Conservation (phyloP, 2,329 filamentous ascomycete genomes). For the Aspergillus flavus region DNA sequence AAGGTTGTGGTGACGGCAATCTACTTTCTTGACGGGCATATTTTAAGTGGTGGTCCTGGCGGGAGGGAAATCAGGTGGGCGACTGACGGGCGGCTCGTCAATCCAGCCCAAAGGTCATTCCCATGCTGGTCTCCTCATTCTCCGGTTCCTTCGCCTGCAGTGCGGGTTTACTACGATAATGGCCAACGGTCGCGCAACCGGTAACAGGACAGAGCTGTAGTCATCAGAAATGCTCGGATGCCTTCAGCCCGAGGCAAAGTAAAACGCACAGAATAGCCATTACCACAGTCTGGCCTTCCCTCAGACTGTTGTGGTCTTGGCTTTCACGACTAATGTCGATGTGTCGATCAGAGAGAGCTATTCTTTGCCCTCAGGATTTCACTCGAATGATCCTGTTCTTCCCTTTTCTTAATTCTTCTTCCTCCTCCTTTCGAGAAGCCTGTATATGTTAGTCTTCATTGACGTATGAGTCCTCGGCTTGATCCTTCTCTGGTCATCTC, state of each 20-base stretch:
- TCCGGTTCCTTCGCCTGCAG: slow-evolving; percentile 9
- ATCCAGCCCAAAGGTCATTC: neutral
- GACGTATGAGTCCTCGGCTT: neutral
- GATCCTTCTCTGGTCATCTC: neutral
- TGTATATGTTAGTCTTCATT: neutral
- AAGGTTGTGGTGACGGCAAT: neutral
- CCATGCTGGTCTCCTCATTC: neutral
- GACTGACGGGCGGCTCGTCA: slow-evolving; percentile 2
- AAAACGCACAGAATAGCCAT: neutral
- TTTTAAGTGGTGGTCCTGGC: slow-evolving; percentile 1
- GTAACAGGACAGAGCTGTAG: neutral
- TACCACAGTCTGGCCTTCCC: neutral
- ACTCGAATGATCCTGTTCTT: neutral
- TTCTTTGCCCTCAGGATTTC: neutral
- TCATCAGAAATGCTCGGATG: neutral
- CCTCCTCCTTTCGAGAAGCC: neutral
- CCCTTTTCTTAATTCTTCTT: neutral
- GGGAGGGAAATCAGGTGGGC: slow-evolving; percentile 4
- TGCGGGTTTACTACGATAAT: slow-evolving; percentile 20
- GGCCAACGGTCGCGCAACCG: neutral
- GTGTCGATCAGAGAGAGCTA: neutral
- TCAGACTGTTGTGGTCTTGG: neutral
- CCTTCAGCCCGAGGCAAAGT: neutral
- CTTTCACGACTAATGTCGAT: neutral
- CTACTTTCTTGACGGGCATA: neutral